A percentile compares a stretch with the other conserved stretches of the same genome.
Evolutionary conservation across 2,329 filamentous ascomycete species (phyloP).

Genomic region (Colletotrichum sp.): DNA sequence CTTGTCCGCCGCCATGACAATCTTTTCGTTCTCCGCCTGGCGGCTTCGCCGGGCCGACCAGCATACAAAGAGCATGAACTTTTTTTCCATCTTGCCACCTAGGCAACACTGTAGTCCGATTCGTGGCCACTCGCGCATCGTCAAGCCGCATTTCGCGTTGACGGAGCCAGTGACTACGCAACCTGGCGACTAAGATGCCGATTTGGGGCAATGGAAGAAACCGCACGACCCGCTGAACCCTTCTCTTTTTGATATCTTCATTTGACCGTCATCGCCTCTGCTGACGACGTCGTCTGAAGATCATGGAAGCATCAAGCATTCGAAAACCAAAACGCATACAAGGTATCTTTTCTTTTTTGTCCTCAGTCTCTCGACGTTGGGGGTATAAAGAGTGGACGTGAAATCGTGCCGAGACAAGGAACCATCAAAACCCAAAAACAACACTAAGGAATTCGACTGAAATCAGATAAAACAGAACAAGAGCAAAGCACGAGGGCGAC

Average conservation of each 20-base stretch:
- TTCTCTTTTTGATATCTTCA: slow-evolving; percentile 12
- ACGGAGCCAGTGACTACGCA: background rate
- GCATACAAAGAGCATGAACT: slow-evolving; percentile 6
- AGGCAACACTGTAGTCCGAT: background rate
- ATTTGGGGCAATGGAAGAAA: background rate
- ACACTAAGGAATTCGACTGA: slow-evolving; percentile 4
- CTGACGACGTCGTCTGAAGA: background rate
- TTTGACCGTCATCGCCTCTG: background rate
- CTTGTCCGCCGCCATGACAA: slow-evolving; percentile 4
- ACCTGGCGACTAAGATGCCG: background rate
- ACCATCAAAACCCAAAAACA: slow-evolving; percentile 22
- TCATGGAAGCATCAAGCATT: background rate
- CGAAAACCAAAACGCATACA: slow-evolving; percentile 13
- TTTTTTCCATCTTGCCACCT: background rate
- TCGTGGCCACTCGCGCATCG: background rate
- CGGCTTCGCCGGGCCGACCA: background rate
- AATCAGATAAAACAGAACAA: slow-evolving; percentile 26
- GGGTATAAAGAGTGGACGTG: slow-evolving; percentile 26
- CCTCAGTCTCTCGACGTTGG: slow-evolving; percentile 19
- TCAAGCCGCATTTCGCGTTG: background rate
- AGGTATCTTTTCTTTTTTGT: slow-evolving; percentile 24
- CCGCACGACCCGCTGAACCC: background rate
- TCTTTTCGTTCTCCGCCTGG: background rate
- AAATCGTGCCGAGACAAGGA: slow-evolving; percentile 24
- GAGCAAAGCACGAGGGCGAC: slow-evolving; percentile 31